These are phyloP conservation scores for Pyronema omphalodes DNA, from an alignment of 495 filamentous ascomycete genomes.

Conservation along the genomic window DNA sequence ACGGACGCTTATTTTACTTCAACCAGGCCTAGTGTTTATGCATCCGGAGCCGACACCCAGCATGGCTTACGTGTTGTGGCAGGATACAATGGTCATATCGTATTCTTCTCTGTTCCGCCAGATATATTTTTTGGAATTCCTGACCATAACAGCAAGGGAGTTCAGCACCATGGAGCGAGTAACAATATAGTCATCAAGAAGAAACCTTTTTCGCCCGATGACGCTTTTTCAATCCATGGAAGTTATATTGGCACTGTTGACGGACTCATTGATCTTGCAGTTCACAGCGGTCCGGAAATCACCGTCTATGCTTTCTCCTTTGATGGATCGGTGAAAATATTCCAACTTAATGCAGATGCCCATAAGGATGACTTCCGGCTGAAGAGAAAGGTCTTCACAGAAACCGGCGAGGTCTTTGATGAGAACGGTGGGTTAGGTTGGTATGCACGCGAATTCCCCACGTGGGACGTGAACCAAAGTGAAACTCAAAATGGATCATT, in stretches of 20 bases:
- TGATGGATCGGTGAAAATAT: conserved; percentile 23
- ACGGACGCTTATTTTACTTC: neutral
- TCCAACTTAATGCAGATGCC: conserved; percentile 17
- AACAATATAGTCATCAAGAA: neutral
- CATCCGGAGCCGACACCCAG: conserved; percentile 38
- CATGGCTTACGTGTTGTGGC: conserved; percentile 47
- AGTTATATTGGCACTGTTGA: conserved; percentile 24
- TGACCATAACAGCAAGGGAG: conserved; percentile 12
- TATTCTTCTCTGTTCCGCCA: conserved; percentile 46
- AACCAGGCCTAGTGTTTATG: conserved; percentile 33
- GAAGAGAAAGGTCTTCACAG: neutral
- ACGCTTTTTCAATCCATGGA: conserved; percentile 27
- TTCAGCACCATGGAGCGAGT: conserved; percentile 4
- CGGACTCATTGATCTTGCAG: conserved; percentile 26
- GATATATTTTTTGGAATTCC: conserved; percentile 34
- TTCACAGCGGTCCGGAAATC: conserved; percentile 26
- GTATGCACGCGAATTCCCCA: neutral
- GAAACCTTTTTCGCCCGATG: conserved; percentile 1
- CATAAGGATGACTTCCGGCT: neutral
- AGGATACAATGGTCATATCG: conserved; percentile 24
- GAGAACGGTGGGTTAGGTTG: neutral
- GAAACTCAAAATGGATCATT: neutral
- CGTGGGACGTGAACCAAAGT: neutral
- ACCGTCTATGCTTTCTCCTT: conserved; percentile 29
- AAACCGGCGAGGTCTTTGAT: neutral